Base-by-base conservation (phyloP, 352 stramenopile genomes). In the Phytophthora pini region DNA sequence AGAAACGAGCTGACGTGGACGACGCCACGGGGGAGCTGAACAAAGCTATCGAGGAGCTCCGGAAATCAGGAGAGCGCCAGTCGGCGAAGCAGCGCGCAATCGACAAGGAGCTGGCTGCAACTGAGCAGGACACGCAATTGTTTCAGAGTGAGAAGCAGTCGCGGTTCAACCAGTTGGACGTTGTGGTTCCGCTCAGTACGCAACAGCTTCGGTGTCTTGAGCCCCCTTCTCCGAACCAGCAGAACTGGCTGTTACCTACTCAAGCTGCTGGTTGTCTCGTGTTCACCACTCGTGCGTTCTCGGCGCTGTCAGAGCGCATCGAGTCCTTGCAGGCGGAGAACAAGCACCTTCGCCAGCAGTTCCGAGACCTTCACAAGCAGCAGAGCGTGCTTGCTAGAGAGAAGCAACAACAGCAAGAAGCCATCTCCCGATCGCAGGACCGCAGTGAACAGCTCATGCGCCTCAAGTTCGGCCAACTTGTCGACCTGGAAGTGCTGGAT, bases 141-240 rank as follows among this genome's bases (percentile, higher is more conserved):
- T 98, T 98, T 65, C 93, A 98, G 67, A 93, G 84, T 47, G 92
- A 98, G 66, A 98, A 98, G 72, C 95, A 98, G 76, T 80, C 68
- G 56, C 82, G 84, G n/a, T 95, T 95, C 67, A 97, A 97, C 47
- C 77, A 96, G 56, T 64, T 97, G 8, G 83, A 95, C 31, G 80
- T 96, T n/a, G 80, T 93, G 8, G 67, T 96, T 9, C 72, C 86
- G 13, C 74, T 97, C 10, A 90, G 77, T 47, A 88, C 84, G 38
- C 67, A 81, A 2, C 90, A 97, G 55, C 51, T 97, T 15, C 70
- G 84, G 2, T 92, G 82, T 49, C 69, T 96, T 1, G 63, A 82
- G n/a, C 32, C 59, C 9, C 46, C 69, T 27, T 49, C 49, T 49
- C 51, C 61, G 4, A 59, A 70, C 24, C 44, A 70, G 11, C 52